Evolutionary conservation across 345 rosid species (phyloP).

Genomic region (Pugionium cornutum): DNA sequence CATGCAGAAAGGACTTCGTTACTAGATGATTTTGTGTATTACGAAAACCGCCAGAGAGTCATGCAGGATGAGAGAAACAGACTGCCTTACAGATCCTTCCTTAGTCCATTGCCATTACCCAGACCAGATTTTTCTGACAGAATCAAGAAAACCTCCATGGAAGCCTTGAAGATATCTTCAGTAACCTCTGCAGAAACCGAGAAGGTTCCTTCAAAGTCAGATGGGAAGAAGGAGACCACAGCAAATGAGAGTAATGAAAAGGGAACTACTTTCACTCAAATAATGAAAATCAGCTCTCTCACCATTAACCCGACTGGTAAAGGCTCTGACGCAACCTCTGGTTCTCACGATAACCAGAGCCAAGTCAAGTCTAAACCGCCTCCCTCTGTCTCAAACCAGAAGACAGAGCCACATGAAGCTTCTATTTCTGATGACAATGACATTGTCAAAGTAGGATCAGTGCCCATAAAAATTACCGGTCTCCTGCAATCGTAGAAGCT

Average conservation of each 20-base stretch:
- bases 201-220: conserved; percentile 12
- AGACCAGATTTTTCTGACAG: conserved; percentile 49
- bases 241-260: conserved; percentile 11
- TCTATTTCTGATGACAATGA: conserved; percentile 31
- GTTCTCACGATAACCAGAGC: conserved; percentile 14
- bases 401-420: conserved; percentile 22
- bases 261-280: neutral
- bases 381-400: neutral
- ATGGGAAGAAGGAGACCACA: conserved; percentile 12
- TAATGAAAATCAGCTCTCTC: conserved; percentile 31
- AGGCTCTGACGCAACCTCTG: conserved; percentile 19
- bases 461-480: conserved; percentile 72
- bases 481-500: conserved; percentile 46
- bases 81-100: conserved; percentile 47
- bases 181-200: conserved; percentile 8
- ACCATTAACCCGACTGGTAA: conserved; percentile 22
- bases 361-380: conserved; percentile 4
- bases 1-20: conserved; percentile 61
- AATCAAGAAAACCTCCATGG: conserved; percentile 31
- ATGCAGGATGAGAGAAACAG: conserved; percentile 80
- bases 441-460: conserved; percentile 63
- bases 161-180: conserved; percentile 11
- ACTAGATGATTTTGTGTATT: conserved; percentile 79
- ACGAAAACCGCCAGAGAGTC: conserved; percentile 78
- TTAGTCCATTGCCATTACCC: conserved; percentile 43